A percentile compares a stretch with the other conserved stretches of the same genome.
Evolutionary conservation across 768 basidiomycete genomes (phyloP).

Genomic region (Suillus plorans): DNA sequence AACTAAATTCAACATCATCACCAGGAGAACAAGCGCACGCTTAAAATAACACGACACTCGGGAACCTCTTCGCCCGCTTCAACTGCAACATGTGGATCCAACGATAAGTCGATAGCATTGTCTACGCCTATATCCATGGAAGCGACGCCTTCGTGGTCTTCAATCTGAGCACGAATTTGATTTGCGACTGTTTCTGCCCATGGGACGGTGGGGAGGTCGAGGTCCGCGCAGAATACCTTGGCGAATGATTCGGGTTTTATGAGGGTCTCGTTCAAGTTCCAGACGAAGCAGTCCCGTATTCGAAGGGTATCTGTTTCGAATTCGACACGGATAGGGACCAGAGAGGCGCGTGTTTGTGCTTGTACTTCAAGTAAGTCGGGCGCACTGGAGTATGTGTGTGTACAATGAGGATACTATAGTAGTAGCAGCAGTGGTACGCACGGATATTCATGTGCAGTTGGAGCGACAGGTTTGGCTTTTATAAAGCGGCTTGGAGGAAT

Average conservation of each 20-base stretch:
- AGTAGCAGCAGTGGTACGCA: slow-evolving; percentile 42
- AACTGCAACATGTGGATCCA: slow-evolving; percentile 37
- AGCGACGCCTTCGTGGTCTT: slow-evolving; percentile 84
- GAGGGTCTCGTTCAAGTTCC: slow-evolving; percentile 90
- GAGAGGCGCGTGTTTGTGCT: slow-evolving; percentile 50
- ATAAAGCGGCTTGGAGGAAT: slow-evolving; percentile 82
- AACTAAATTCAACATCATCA: slow-evolving; percentile 14
- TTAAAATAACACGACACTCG: slow-evolving; percentile 81
- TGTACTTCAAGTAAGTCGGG: slow-evolving; percentile 64
- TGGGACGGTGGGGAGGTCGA: slow-evolving; percentile 65
- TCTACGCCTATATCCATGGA: slow-evolving; percentile 66
- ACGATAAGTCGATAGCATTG: slow-evolving; percentile 20
- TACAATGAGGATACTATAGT: background rate
- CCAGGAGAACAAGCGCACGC: slow-evolving; percentile 46
- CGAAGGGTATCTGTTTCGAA: slow-evolving; percentile 90
- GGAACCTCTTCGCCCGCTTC: slow-evolving; percentile 56
- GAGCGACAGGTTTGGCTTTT: slow-evolving; percentile 51
- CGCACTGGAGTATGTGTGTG: slow-evolving; percentile 40
- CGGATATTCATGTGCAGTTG: slow-evolving; percentile 73
- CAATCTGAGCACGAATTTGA: slow-evolving; percentile 88
- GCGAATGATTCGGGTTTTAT: slow-evolving; percentile 88
- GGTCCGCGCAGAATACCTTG: slow-evolving; percentile 81
- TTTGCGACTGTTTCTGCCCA: slow-evolving; percentile 81
- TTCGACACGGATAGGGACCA: slow-evolving; percentile 94
- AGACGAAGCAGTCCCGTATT: slow-evolving; percentile 92